A percentile compares a stretch with the other conserved stretches of the same genome.
phyloP scores from a whole-genome alignment of 768 basidiomycete species.

The Coprinopsis cinerea region DNA sequence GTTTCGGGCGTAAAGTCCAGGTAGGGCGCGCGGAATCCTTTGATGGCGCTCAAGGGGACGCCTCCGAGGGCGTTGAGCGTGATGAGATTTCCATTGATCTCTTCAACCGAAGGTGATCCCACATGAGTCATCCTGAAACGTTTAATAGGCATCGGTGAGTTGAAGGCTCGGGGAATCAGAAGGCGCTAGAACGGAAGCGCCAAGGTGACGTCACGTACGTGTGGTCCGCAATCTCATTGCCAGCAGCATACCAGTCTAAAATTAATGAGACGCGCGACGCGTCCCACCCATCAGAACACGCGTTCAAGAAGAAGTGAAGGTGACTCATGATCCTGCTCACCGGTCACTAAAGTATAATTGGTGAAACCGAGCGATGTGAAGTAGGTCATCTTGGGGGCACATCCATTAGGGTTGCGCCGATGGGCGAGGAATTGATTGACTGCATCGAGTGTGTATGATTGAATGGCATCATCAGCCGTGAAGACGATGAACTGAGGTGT shows the following conservation, averaged over 20 bases:
- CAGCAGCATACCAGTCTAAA: conserved; percentile 71
- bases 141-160: too few species aligned
- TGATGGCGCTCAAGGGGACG: conserved; percentile 58
- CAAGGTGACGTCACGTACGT: conserved; percentile 39
- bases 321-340: conserved; percentile 18
- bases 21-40: conserved; percentile 75
- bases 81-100: conserved; percentile 74
- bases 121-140: conserved; percentile 74
- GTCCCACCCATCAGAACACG: background rate
- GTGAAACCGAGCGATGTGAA: conserved; percentile 68
- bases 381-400: conserved; percentile 71
- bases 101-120: conserved; percentile 51
- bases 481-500: conserved; percentile 66
- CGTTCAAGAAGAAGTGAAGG: background rate
- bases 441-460: conserved; percentile 69
- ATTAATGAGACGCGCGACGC: background rate
- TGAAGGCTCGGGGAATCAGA: conserved; percentile 7
- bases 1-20: conserved; percentile 63
- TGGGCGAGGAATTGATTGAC: conserved; percentile 72
- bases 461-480: conserved; percentile 73
- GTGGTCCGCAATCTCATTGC: conserved; percentile 80
- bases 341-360: conserved; percentile 68
- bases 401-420: conserved; percentile 73
- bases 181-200: conserved; percentile 2
- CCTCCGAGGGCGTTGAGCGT: conserved; percentile 75